Conservation (phyloP, 177 flowering plant species). For the Tripterygium wilfordii region DNA sequence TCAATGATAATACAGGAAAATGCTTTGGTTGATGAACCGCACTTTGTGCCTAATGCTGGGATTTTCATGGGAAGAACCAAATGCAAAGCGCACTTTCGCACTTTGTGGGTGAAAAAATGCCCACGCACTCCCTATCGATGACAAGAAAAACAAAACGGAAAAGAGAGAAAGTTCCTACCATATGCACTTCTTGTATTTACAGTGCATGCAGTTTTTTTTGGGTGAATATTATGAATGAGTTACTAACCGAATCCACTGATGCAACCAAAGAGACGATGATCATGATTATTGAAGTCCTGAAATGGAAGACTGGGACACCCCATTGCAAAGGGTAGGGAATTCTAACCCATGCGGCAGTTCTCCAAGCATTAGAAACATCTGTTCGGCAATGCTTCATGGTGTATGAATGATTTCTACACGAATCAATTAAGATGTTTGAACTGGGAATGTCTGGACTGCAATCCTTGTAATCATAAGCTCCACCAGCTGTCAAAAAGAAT, state of each 20-base stretch:
- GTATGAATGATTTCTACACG: constrained; percentile 69
- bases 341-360: constrained; percentile 75
- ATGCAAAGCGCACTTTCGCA: no score
- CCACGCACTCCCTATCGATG: no score
- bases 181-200: no score
- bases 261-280: constrained; percentile 65
- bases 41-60: no score
- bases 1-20: no score
- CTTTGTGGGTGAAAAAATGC: no score
- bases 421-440: constrained; percentile 70
- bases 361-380: constrained; percentile 85
- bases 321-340: constrained; percentile 92
- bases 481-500: constrained; percentile 81
- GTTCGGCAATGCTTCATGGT: constrained; percentile 94
- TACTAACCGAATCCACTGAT: constrained; percentile 82
- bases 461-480: constrained; percentile 80
- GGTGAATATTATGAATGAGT: constrained; percentile 2
- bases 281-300: constrained; percentile 79
- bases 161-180: no score
- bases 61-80: no score
- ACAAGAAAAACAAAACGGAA: no score
- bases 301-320: constrained; percentile 79
- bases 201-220: no score
- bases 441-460: constrained; percentile 69
- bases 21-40: no score